phyloP scores from a whole-genome alignment of 495 filamentous ascomycete genomes.

The Sordaria brevicollis region DNA sequence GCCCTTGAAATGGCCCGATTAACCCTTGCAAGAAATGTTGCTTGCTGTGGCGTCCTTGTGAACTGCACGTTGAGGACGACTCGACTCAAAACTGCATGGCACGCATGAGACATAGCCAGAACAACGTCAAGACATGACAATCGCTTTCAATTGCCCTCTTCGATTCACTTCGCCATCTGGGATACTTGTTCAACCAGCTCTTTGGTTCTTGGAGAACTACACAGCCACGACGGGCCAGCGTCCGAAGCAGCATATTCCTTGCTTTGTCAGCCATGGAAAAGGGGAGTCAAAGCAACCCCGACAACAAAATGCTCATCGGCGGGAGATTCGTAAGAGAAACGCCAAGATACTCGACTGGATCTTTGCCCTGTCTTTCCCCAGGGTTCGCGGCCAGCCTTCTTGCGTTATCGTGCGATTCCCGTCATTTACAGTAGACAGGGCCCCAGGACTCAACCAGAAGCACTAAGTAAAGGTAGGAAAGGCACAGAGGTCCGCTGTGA shows the following conservation, averaged over 20 bases:
- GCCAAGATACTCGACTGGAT: neutral
- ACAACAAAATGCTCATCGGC: neutral
- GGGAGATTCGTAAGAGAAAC: neutral
- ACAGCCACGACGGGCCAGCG: neutral
- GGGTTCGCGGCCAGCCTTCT: neutral
- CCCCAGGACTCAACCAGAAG: neutral
- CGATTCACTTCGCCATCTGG: neutral
- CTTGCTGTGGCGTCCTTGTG: neutral
- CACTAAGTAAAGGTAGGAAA: neutral
- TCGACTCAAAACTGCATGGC: neutral
- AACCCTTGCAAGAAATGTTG: neutral
- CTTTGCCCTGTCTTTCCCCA: neutral
- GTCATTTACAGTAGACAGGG: neutral
- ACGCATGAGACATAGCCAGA: neutral
- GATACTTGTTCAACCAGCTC: neutral
- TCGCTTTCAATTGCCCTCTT: neutral
- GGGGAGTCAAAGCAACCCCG: neutral
- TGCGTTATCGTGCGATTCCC: neutral
- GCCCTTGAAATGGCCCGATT: neutral
- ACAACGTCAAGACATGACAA: neutral
- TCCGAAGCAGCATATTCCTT: neutral
- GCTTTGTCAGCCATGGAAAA: neutral
- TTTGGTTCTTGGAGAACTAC: neutral
- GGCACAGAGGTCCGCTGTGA: neutral
- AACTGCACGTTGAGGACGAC: neutral